Base-by-base conservation (phyloP, 1,139 yeast species). In the Saccharomyces hybrid region DNA sequence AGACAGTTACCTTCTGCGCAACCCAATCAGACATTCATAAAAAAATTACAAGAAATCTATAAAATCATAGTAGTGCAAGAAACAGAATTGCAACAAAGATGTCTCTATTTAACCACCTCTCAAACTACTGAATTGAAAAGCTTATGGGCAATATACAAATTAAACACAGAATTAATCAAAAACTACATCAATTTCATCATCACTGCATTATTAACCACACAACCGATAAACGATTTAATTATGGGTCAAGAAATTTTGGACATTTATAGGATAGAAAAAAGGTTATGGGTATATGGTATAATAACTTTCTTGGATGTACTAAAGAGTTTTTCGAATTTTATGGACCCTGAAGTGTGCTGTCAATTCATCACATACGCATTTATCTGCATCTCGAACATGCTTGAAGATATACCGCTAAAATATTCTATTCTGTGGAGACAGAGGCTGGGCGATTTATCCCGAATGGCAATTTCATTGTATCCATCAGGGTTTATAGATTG, bases 211-310 rank as follows among this genome's bases (percentile, higher is more conserved):
- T 80, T 84, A 53, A 89, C 90, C 11, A 83, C 85, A 49, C 83
- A 82, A 66, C 82, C 90, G 0, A 61, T 62, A 50, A 67, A 65
- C 47, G 71, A 69, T 54, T 56, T 66, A 9, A 52, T 62, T 25
- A 67, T 69, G 51, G 91, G 93, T 2, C 82, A 82, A 64, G 85
- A 85, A 60, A 81, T 85, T 48, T 87, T 85, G 8, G 85, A 84
- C 58, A 78, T 85, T 49, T 86, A 86, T 68, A 82, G 88, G 66
- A 85, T 86, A 51, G 88, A 88, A 46, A 75, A 91, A 61, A 73
- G 93, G 61, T 76, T 86, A 76, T 86, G 93, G 93, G 90, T 86
- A 8, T 86, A 85, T 66, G 95, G 95, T 20, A 82, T 87, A 9
- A 90, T 86, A 20, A 88, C 85, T 34, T 85, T 85, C 60, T 72